Base-by-base conservation (phyloP, 495 filamentous ascomycete genomes). In the Neurospora pannonica region DNA sequence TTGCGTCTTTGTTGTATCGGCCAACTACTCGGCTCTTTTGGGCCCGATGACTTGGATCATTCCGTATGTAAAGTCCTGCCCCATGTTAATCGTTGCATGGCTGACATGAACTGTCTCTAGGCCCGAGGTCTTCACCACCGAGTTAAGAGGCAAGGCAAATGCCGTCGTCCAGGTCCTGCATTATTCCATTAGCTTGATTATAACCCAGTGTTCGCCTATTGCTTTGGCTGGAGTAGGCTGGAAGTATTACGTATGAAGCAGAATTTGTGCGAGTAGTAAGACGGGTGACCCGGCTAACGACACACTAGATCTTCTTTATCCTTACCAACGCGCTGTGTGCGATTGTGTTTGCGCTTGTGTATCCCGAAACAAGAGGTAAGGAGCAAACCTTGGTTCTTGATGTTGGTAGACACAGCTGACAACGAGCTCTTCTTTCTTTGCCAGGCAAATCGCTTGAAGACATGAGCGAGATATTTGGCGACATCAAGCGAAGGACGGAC, bases 1-100 rank as follows among this genome's bases (percentile, higher is more conserved):
- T 34, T 86, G 86, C 74, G 87, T 90, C 81, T 87, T 88, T 75
- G 85, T 88, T 46, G 84, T 89, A 38, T 90, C 89, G 60, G 85
- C 85, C 4, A 78, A 89, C 69, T 90, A 86, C 76, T 89, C 84
- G 72, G 88, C 87, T 36, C 80, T 84, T 40, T 77, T 88, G 24
- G 87, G 87, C 3, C 82, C 87, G 38, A 87, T 88, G 75, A 87
- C 86, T 9, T 89, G 87, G 84, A 84, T 88, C 70, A 88, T 89
- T 71, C 85, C 81, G 77, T 82, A 34, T 24, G 77, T 77, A 31
- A 7, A 60, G 21, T 28, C 48, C 48, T 60, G 21, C 2, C 11
- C 48, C 5, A 60, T 28, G 48, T 13, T 24, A 4, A 31, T 28
- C 10, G 17, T 15, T 43, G 6, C 38, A 36, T 54, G 48, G 2